These are phyloP conservation scores for Debaryomyces maramus DNA, from an alignment of 805 yeast species.

Conservation along the genomic window DNA sequence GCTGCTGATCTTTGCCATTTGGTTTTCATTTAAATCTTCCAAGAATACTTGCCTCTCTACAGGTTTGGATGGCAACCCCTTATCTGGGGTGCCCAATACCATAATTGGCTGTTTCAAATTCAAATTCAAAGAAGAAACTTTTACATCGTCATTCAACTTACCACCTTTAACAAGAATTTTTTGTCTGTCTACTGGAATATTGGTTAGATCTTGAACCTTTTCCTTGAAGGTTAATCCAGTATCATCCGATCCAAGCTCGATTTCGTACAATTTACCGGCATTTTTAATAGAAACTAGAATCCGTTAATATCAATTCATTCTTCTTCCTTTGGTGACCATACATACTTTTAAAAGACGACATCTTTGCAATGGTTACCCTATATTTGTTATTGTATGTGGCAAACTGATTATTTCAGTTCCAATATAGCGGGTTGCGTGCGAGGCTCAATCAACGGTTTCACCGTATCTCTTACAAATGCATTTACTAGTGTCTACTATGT, in stretches of 20 bases:
- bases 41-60: slow-evolving; percentile 56
- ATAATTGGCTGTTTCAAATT: slow-evolving; percentile 69
- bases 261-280: slow-evolving; percentile 43
- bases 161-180: slow-evolving; percentile 89
- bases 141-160: slow-evolving; percentile 72
- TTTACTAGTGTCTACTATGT: background rate
- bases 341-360: slow-evolving; percentile 13
- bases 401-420: too few species aligned
- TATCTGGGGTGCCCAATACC: slow-evolving; percentile 91
- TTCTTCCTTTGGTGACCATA: background rate
- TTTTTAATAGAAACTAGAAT: slow-evolving; percentile 33
- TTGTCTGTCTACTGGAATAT: slow-evolving; percentile 86
- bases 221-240: slow-evolving; percentile 65
- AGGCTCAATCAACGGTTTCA: background rate
- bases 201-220: slow-evolving; percentile 70
- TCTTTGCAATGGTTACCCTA: background rate
- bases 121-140: slow-evolving; percentile 51
- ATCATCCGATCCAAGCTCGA: slow-evolving; percentile 48
- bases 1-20: slow-evolving; percentile 34
- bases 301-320: slow-evolving; percentile 5
- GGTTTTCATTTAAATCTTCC: slow-evolving; percentile 62
- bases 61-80: slow-evolving; percentile 54
- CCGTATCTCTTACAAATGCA: background rate
- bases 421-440: slow-evolving; percentile 1
- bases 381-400: slow-evolving; percentile 5